Conservation (phyloP, 805 yeast species). For the Starmerella stellata region DNA sequence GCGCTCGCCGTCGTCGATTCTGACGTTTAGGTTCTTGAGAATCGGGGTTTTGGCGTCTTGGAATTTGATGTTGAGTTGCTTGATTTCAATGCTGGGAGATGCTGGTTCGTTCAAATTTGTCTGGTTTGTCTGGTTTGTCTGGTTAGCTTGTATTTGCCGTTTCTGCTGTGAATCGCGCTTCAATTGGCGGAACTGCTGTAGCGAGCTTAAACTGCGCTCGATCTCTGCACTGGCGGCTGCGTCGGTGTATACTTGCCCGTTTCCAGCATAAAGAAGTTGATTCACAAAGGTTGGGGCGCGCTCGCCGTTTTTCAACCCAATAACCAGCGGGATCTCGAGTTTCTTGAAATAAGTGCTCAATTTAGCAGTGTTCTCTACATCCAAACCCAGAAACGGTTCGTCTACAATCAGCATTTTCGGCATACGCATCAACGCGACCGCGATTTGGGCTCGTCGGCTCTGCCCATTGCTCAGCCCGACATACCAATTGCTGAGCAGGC, state of each 20-base stretch:
- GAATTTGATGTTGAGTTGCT: conserved; percentile 47
- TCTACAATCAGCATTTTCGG: conserved; percentile 61
- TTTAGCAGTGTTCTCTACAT: conserved; percentile 45
- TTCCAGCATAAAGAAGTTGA: conserved; percentile 28
- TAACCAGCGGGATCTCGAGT: conserved; percentile 33
- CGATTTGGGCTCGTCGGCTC: conserved; percentile 74
- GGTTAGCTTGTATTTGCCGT: background rate
- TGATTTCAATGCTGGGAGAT: conserved; percentile 35
- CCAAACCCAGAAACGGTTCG: conserved; percentile 85
- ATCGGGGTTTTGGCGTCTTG: conserved; percentile 34
- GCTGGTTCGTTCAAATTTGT: background rate
- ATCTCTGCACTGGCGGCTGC: conserved; percentile 1
- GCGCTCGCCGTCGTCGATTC: conserved; percentile 48
- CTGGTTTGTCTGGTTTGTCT: background rate
- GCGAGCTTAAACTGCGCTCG: too few relatives aligned
- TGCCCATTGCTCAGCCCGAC: conserved; percentile 89
- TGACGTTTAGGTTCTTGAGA: conserved; percentile 45
- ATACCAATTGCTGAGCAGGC: conserved; percentile 53
- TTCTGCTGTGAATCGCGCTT: background rate
- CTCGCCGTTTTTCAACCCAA: conserved; percentile 68
- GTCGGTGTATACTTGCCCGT: conserved; percentile 1
- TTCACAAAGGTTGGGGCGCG: conserved; percentile 57
- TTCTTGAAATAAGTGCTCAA: conserved; percentile 38
- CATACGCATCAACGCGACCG: conserved; percentile 44
- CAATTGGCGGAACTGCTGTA: background rate